phyloP scores from a whole-genome alignment of 495 filamentous ascomycete species.

The Penicillium bialowiezense region DNA sequence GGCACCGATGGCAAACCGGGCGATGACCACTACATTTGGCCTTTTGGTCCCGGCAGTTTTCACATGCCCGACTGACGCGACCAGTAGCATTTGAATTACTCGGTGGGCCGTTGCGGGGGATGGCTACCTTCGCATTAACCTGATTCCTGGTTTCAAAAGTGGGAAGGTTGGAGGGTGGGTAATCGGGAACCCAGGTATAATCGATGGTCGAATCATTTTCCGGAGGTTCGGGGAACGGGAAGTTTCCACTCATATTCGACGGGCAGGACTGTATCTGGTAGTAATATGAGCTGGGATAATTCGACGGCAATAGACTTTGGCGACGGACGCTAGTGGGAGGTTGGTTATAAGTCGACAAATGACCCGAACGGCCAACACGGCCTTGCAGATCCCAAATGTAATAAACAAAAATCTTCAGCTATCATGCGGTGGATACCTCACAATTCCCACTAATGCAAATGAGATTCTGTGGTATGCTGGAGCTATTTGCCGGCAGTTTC shows the following conservation, averaged over 20 bases:
- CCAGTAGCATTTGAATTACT: constrained; percentile 31
- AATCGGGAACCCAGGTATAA: constrained; percentile 19
- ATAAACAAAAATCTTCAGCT: constrained; percentile 8
- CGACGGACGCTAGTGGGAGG: constrained; percentile 8
- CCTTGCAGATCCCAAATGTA: constrained; percentile 4
- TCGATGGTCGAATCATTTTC: constrained; percentile 20
- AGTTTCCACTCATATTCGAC: constrained; percentile 29
- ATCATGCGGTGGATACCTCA: not conserved
- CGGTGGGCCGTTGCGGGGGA: constrained; percentile 31
- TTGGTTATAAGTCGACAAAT: not conserved
- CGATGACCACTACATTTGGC: constrained; percentile 60
- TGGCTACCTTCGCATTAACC: constrained; percentile 35
- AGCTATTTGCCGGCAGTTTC: constrained; percentile 28
- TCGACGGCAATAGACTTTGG: too few species aligned
- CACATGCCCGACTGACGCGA: constrained; percentile 58
- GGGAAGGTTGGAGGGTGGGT: constrained; percentile 7
- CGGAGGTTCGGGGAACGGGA: constrained; percentile 18
- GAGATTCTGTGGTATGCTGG: constrained; percentile 36
- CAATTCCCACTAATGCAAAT: not conserved
- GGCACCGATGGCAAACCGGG: constrained; percentile 56
- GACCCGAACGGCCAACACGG: too few species aligned
- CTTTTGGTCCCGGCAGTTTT: constrained; percentile 71
- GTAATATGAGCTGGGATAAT: too few species aligned
- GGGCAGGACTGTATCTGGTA: too few species aligned
- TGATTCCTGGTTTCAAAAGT: constrained; percentile 17